These are phyloP conservation scores for Dioscorea dumetorum DNA, from an alignment of 106 monocot genomes.

Conservation along the genomic window DNA sequence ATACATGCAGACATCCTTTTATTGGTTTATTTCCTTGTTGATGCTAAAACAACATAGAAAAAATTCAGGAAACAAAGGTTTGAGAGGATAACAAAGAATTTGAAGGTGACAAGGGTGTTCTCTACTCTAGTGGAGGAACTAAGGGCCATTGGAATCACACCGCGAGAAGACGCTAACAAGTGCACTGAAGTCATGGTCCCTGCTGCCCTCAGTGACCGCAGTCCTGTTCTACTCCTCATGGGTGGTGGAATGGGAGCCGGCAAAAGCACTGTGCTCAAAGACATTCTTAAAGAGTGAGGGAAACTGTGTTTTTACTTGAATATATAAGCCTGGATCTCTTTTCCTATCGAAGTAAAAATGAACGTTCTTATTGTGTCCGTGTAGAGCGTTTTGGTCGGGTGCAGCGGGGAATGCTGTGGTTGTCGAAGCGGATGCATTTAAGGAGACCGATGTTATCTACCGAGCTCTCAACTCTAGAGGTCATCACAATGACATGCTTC, in stretches of 20 bases:
- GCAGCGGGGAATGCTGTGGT: constrained; percentile 57
- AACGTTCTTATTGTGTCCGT: not conserved
- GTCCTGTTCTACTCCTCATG: constrained; percentile 92
- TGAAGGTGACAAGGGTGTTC: constrained; percentile 76
- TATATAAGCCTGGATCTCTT: too few relatives aligned
- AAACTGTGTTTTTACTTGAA: too few relatives aligned
- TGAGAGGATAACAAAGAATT: constrained; percentile 64
- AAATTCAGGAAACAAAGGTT: constrained; percentile 58
- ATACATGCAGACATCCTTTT: too few relatives aligned
- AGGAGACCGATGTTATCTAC: constrained; percentile 90
- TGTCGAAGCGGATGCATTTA: constrained; percentile 94
- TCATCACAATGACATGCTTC: constrained; percentile 86
- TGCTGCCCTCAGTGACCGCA: constrained; percentile 58
- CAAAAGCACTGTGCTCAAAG: constrained; percentile 90
- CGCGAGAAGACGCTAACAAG: constrained; percentile 5
- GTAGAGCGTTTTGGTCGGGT: constrained; percentile 74
- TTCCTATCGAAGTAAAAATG: too few relatives aligned
- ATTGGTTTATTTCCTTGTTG: too few relatives aligned
- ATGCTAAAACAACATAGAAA: not conserved
- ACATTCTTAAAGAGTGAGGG: constrained; percentile 73
- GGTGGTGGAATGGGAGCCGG: constrained; percentile 97
- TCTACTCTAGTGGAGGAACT: constrained; percentile 84
- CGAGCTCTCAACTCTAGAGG: constrained; percentile 78
- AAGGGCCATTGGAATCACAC: constrained; percentile 66
- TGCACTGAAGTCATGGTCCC: constrained; percentile 79